Conservation (phyloP, 2,329 filamentous ascomycete genomes). For the Sporothrix pseudoabietina region DNA sequence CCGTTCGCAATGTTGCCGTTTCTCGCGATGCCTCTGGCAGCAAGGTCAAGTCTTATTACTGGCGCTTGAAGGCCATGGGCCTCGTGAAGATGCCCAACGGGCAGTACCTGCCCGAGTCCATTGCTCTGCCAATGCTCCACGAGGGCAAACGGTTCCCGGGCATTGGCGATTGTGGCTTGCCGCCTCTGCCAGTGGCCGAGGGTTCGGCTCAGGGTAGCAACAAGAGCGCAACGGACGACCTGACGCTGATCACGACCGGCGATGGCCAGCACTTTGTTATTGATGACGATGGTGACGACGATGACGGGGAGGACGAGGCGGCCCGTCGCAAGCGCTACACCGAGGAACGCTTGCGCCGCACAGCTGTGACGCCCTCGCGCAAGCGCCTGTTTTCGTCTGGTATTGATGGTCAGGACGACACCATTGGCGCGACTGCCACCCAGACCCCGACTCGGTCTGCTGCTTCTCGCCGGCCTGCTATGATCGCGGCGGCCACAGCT, state of each 20-base stretch:
- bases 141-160: constrained; percentile 47
- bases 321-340: constrained; percentile 22
- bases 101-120: constrained; percentile 49
- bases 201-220: neutral
- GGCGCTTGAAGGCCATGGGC: constrained; percentile 54
- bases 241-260: neutral
- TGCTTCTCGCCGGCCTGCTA: neutral
- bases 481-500: neutral
- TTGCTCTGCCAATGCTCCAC: constrained; percentile 46
- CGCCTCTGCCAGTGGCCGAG: constrained; percentile 18
- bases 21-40: neutral
- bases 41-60: constrained; percentile 38
- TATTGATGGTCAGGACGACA: constrained; percentile 2
- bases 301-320: neutral
- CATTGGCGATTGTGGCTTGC: constrained; percentile 45
- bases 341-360: constrained; percentile 27
- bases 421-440: neutral
- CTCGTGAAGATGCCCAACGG: constrained; percentile 37
- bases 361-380: constrained; percentile 12
- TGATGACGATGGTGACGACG: neutral
- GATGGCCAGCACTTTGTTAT: neutral
- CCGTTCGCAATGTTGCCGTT: neutral
- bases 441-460: neutral
- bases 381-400: constrained; percentile 27
- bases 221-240: neutral